Conservation (phyloP, 2,329 filamentous ascomycete genomes). For the Cladosporium sp. region DNA sequence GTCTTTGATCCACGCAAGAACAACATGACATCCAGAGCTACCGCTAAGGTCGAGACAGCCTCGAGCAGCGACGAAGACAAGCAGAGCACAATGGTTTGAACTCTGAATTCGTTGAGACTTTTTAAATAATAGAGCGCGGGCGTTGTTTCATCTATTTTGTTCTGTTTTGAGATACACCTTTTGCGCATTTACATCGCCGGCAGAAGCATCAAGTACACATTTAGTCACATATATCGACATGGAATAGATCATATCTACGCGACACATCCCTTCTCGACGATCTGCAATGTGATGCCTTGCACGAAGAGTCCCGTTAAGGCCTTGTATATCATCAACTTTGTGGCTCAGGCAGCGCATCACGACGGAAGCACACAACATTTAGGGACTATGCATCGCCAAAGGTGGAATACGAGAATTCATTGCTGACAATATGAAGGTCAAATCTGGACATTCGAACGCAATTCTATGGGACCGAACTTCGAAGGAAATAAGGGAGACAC, state of each 20-base stretch:
- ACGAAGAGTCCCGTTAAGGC: background rate
- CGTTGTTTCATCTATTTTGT: background rate
- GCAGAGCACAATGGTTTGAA: background rate
- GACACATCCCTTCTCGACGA: background rate
- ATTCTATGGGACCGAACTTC: background rate
- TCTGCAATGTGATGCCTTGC: background rate
- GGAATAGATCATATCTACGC: background rate
- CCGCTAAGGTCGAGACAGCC: background rate
- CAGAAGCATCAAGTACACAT: background rate
- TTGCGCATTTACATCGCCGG: background rate
- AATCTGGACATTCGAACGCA: background rate
- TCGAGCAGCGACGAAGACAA: conserved; percentile 15
- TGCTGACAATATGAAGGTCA: background rate
- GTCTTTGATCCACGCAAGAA: conserved; percentile 16
- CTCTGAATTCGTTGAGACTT: background rate
- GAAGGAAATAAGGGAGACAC: background rate
- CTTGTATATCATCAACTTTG: background rate
- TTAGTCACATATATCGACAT: background rate
- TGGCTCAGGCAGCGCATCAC: background rate
- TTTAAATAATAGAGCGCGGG: background rate
- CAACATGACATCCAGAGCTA: background rate
- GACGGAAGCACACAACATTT: background rate
- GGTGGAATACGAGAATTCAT: background rate
- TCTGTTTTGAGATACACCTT: background rate
- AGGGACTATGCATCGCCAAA: background rate